Evolutionary conservation across 164 flowering plant species (phyloP).

Genomic region (Sedum album): DNA sequence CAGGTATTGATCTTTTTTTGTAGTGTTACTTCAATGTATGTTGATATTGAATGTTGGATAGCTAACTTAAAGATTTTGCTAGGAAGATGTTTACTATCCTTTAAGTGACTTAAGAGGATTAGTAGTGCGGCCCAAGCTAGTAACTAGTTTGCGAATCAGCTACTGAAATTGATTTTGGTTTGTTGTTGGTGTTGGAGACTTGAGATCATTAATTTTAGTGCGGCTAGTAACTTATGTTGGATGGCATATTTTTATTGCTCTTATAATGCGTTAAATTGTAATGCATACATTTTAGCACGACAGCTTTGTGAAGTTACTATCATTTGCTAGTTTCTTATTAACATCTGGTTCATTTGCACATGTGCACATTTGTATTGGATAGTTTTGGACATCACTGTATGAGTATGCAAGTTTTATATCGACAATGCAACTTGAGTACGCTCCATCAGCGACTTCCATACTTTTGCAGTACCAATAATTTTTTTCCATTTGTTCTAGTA

Average conservation of each 20-base stretch:
- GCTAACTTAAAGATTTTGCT: no score
- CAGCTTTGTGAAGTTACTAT: neutral
- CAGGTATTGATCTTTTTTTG: constrained; percentile 39
- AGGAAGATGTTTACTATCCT: no score
- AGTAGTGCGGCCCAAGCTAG: no score
- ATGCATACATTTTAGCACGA: neutral
- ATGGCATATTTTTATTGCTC: neutral
- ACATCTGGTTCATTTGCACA: neutral
- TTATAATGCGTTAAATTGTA: neutral
- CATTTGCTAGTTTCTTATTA: neutral
- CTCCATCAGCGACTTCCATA: no score
- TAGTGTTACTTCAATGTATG: neutral
- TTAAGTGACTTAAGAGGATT: no score
- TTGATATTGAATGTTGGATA: neutral
- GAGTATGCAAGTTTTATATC: neutral
- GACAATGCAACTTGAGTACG: no score
- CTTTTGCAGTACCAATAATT: neutral
- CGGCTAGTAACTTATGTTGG: no score
- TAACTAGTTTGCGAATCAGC: no score
- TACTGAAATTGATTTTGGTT: no score
- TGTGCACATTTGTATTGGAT: neutral
- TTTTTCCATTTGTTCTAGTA: no score
- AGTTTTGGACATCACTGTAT: neutral
- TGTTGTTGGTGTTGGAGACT: no score
- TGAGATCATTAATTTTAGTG: no score